phyloP scores from a whole-genome alignment of 331 rosid genomes.

The Cucumis variabilis region DNA sequence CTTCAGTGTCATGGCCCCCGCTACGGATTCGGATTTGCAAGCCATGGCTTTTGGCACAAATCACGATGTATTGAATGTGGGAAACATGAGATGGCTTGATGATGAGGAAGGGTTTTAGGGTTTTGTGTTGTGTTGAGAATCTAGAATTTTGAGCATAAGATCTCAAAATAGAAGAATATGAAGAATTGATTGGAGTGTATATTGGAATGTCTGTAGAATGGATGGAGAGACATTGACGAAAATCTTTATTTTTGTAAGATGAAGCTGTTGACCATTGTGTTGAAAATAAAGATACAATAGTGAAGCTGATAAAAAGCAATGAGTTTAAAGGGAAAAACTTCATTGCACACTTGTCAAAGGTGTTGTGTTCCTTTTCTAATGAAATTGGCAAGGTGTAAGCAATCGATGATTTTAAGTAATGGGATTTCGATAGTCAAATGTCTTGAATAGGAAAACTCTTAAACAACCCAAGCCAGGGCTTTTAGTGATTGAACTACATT shows the following conservation, averaged over 20 bases:
- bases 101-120: not conserved
- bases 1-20: not conserved
- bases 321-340: not conserved
- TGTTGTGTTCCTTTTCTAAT: not conserved
- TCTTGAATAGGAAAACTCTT: too few relatives aligned
- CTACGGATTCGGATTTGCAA: slow-evolving; percentile 14
- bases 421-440: too few relatives aligned
- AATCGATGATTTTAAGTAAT: too few relatives aligned
- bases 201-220: not conserved
- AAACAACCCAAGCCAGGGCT: too few relatives aligned
- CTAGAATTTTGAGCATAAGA: not conserved
- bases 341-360: not conserved
- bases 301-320: not conserved
- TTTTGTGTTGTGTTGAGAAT: not conserved
- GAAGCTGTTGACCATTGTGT: not conserved
- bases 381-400: too few relatives aligned
- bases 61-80: not conserved
- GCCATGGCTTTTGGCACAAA: slow-evolving; percentile 7
- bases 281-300: not conserved
- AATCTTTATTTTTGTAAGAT: not conserved
- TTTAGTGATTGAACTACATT: too few relatives aligned
- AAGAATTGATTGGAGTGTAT: slow-evolving; percentile 10
- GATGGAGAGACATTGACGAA: not conserved
- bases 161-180: not conserved
- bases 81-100: not conserved